Base-by-base conservation (phyloP, 371 early-diverging fungal genomes). In the Actinomortierella wolfii region DNA sequence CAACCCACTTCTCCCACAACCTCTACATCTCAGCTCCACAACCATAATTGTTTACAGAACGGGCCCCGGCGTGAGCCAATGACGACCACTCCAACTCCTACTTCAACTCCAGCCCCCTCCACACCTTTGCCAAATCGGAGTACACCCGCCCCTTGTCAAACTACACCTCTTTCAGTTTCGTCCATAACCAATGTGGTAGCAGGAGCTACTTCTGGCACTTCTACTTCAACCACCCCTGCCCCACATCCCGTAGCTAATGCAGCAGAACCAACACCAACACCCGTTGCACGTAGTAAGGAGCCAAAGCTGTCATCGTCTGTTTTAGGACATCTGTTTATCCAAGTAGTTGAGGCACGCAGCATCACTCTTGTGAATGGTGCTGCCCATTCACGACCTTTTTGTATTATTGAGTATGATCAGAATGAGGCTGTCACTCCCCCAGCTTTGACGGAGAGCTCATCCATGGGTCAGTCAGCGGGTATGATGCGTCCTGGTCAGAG, bases 371-470 rank as follows among this genome's bases (percentile, higher is more conserved):
- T 57, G 42, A 75, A 83, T 51, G 77, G 80, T 15, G 59, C 57
- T 3, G 70, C 78, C 49, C 53, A 78, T n/a, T 70, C 71, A 14
- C 68, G 80, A 20, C 77, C 81, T 0, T 84, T 80, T 51, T 82
- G 84, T 45, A 59, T 82, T 34, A 65, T 84, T 6, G 77, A 81
- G 34, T 84, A 78, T 45, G 79, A 84, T 39, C 80, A 77, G 23
- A 80, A 78, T 21, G 74, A 67, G 17, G 58, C 79, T 20, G 77
- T 78, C 24, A 84, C 83, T 1, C 68, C 67, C 14, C 70, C 81
- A 44, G 64, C 69, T 26, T 46, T 61, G 11, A 41, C 59, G 20
- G 68, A 67, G 39, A 41, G 54, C 13, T 54, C 61, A 28, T 9
- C 56, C n/a, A 64, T 68, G 65, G 58, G 68, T 53, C 56, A 64